phyloP scores from a whole-genome alignment of 495 filamentous ascomycete genomes.

The Trichocladium uniseriatum region DNA sequence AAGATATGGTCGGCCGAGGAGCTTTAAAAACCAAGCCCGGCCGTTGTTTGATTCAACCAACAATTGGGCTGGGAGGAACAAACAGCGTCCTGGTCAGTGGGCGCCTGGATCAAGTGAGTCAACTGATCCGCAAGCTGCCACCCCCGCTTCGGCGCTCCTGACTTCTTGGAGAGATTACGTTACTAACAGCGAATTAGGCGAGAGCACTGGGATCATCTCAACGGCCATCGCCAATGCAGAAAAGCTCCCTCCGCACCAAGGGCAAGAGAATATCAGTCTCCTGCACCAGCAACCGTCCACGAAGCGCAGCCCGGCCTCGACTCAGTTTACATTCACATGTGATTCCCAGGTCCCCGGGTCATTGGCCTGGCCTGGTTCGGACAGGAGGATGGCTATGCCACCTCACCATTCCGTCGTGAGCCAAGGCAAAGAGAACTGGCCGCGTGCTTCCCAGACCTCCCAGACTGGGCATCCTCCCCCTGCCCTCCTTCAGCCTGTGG shows the following conservation, averaged over 20 bases:
- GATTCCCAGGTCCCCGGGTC: conserved; percentile 46
- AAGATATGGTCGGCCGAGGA: conserved; percentile 57
- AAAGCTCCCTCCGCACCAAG: conserved; percentile 51
- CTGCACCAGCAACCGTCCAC: conserved; percentile 58
- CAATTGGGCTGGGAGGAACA: conserved; percentile 43
- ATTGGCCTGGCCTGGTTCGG: conserved; percentile 48
- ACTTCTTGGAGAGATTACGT: background rate
- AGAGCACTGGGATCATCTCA: conserved; percentile 72
- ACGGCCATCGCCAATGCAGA: conserved; percentile 84
- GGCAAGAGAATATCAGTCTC: conserved; percentile 66
- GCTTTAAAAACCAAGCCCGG: conserved; percentile 58
- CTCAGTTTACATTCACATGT: conserved; percentile 89
- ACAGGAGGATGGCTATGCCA: conserved; percentile 23
- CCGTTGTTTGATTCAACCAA: conserved; percentile 42
- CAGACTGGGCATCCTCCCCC: conserved; percentile 7
- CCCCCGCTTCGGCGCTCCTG: background rate
- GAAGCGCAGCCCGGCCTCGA: conserved; percentile 53
- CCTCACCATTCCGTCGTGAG: conserved; percentile 2
- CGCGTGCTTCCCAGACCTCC: conserved; percentile 2
- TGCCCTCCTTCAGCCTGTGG: background rate
- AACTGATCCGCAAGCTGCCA: background rate
- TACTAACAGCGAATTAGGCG: conserved; percentile 17
- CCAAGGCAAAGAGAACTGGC: conserved; percentile 14
- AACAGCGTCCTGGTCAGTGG: conserved; percentile 37
- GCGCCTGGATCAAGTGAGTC: conserved; percentile 35